phyloP scores from a whole-genome alignment of 2,329 filamentous ascomycete species.

The Cyclaneusma minus region DNA sequence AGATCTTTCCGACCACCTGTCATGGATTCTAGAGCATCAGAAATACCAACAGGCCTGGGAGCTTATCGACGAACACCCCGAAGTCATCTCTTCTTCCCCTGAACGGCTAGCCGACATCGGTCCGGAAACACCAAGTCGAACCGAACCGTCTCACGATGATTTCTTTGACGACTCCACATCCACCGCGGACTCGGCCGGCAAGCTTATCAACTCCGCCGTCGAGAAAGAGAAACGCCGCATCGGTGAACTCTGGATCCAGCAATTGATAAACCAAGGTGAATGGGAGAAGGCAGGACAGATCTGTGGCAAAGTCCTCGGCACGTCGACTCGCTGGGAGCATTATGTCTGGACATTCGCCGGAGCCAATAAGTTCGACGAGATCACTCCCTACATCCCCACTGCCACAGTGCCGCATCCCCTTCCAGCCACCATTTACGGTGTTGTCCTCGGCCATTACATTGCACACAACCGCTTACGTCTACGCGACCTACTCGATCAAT shows the following conservation, averaged over 20 bases:
- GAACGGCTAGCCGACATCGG: conserved; percentile 25
- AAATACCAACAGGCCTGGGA: conserved; percentile 81
- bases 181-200: conserved; percentile 43
- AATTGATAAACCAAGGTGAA: conserved; percentile 58
- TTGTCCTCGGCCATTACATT: conserved; percentile 80
- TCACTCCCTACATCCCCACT: conserved; percentile 68
- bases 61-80: conserved; percentile 75
- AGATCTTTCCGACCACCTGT: conserved; percentile 70
- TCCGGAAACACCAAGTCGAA: conserved; percentile 24
- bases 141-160: conserved; percentile 30
- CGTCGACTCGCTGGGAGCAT: conserved; percentile 76
- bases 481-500: conserved; percentile 63
- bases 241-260: conserved; percentile 84
- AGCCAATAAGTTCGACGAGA: conserved; percentile 76
- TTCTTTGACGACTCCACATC: conserved; percentile 63
- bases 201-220: conserved; percentile 43
- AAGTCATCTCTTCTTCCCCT: conserved; percentile 35
- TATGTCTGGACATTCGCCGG: conserved; percentile 91
- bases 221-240: conserved; percentile 83
- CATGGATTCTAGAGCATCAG: conserved; percentile 70
- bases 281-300: conserved; percentile 69
- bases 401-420: conserved; percentile 65
- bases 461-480: conserved; percentile 61
- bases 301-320: conserved; percentile 69
- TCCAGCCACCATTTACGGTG: conserved; percentile 71